Base-by-base conservation (phyloP, 495 filamentous ascomycete species). In the Echria macrotheca region DNA sequence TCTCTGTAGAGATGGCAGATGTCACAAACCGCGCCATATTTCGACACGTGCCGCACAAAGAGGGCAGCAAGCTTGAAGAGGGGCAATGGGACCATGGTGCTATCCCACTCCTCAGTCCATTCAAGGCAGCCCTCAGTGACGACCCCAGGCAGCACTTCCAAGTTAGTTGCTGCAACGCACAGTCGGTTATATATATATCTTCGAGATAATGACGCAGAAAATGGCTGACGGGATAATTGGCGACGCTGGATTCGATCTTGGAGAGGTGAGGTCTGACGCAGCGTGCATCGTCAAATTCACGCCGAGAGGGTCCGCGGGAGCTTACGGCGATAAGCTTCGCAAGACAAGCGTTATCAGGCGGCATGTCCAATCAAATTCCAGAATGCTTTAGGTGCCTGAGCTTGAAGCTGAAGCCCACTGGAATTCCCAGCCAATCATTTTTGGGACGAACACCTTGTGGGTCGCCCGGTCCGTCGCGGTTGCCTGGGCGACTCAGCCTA, bases 1-100 rank as follows among this genome's bases (percentile, higher is more conserved):
- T n/a, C n/a, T n/a, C n/a, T n/a, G 14, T n/a, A 32, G 31, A 25
- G 61, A 49, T 32, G 36, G 3, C 50, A 45, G 10, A 22, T 24
- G 19, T 25, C 4, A 57, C 56, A 15, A 50, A 80, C 77, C 41
- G 77, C 77, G 55, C 77, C 77, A 69, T 80, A 80, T 63, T 80
- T 80, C 42, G 77, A 80, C n/a, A 80, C 57, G 51, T 79, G 66
- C 49, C 73, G 69, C 48, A 76, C 61, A 49, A 79, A 74, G 17
- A 75, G 63, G 25, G 71, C 54, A 3, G 68, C 69, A 54, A 72
- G 63, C 56, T 74, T 73, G 58, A 72, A 70, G 3, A 72, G 60
- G 25, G 71, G 72, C 14, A 78, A 60, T 44, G 71, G 67, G 44
- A 75, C 77, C 79, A 80, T 81, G 49, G 51, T 60, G 56, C 31